Evolutionary conservation across 192 early-diverging fungal species (phyloP), one percentile per base, ranked within the genome.

Genomic region (Coemansia sp.): DNA sequence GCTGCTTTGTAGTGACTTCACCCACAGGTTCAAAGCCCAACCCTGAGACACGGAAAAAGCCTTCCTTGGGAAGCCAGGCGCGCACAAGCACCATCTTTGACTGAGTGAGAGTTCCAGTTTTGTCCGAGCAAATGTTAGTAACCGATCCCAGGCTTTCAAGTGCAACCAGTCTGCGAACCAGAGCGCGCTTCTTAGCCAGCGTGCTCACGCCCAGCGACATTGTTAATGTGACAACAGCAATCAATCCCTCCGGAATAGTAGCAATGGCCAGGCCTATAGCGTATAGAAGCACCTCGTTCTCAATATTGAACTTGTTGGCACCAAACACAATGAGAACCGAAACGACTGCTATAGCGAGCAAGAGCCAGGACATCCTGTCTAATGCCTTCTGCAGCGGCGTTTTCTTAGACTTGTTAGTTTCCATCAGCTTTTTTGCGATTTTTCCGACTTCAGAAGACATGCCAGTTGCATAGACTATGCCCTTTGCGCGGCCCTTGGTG

Each of bases 111-210:
- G 95, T 97, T 23, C 95, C 95, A 1, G 88, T 90, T 85, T 98
- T 98, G 74, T 96, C 95, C 6, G 96, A 96, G 77, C 96, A 98
- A 71, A 98, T 93, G 69, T 92, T 90, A 31, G 93, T 94, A 10
- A 98, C 92, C 2, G 94, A 91, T 19, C 96, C 96, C 14, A 98
- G 76, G 22, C 90, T 90, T 83, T 98, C 96, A 2, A 98, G 85
- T 5, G 92, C 91, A 9, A 89, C 89, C 23, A 95, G 76, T 71
- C 93, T 92, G 63, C 94, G 88, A 4, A 98, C 94, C 53, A 98
- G 89, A 3, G 94, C 94, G 65, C 93, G 88, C 55, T 87, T 84
- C 59, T 87, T 85, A 36, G 96, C 92, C 93, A 98, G 92, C 23
- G 89, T 65, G 31, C 83, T 80, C 31, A 98, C 96, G 74, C 94